These are phyloP conservation scores for Lecanoromycetidae sp. DNA, from an alignment of 2,329 filamentous ascomycete genomes.

Conservation along the genomic window DNA sequence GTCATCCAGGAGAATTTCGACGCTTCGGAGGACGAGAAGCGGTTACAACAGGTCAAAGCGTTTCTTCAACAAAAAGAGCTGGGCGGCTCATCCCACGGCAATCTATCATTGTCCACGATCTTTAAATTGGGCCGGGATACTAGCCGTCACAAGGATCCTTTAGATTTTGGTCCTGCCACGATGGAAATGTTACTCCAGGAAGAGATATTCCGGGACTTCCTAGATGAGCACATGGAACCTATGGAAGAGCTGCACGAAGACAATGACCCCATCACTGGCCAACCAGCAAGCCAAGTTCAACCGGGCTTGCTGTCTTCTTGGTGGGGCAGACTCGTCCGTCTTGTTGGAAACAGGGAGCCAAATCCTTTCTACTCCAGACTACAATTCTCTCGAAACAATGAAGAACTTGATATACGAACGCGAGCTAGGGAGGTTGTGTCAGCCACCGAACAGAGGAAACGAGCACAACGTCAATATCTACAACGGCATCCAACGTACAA, in stretches of 20 bases:
- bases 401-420: conserved; percentile 68
- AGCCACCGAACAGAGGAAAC: conserved; percentile 69
- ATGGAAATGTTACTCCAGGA: conserved; percentile 96
- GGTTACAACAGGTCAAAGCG: conserved; percentile 86
- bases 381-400: conserved; percentile 56
- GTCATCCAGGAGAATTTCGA: conserved; percentile 99
- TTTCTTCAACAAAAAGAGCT: conserved; percentile 88
- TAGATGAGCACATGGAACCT: conserved; percentile 55
- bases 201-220: conserved; percentile 84
- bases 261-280: conserved; percentile 22
- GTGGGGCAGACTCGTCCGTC: conserved; percentile 48
- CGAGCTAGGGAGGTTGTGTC: conserved; percentile 86
- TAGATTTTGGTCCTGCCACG: conserved; percentile 83
- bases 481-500: conserved; percentile 82
- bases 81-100: conserved; percentile 53
- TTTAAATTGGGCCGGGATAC: conserved; percentile 50
- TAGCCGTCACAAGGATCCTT: conserved; percentile 58
- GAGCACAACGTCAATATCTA: conserved; percentile 82
- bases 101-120: conserved; percentile 58
- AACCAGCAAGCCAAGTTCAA: conserved; percentile 35
- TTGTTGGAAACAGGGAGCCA: conserved; percentile 56
- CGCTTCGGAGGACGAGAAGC: conserved; percentile 95
- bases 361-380: conserved; percentile 92
- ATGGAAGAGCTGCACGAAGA: conserved; percentile 21
- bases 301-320: conserved; percentile 48